Conservation (phyloP, 805 yeast genomes). For the Candida maesae region DNA sequence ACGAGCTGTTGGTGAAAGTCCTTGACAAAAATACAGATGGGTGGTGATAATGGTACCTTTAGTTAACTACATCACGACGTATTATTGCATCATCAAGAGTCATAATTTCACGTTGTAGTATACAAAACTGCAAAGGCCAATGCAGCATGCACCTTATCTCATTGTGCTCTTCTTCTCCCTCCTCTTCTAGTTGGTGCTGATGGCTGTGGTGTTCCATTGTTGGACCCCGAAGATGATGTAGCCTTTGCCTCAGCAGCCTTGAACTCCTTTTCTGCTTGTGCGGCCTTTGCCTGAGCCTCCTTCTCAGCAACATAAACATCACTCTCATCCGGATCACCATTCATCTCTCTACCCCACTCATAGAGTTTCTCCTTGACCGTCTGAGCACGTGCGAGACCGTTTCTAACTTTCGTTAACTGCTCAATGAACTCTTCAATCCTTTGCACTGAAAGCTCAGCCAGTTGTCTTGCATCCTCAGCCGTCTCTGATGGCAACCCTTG, state of each 20-base stretch:
- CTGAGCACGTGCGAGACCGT: constrained; percentile 75
- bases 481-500: constrained; percentile 49
- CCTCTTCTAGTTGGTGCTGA: constrained; percentile 18
- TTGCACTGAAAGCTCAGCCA: constrained; percentile 75
- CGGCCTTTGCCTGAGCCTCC: constrained; percentile 23
- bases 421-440: constrained; percentile 83
- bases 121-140: too few species aligned
- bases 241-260: constrained; percentile 12
- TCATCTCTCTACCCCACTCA: constrained; percentile 85
- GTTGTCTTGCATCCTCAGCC: constrained; percentile 68
- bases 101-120: neutral
- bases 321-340: constrained; percentile 54
- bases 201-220: constrained; percentile 17
- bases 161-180: constrained; percentile 19
- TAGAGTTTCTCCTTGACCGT: constrained; percentile 64
- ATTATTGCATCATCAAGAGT: neutral
- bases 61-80: neutral
- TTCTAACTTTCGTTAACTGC: constrained; percentile 68
- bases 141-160: too few species aligned
- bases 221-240: constrained; percentile 5
- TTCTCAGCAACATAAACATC: constrained; percentile 34
- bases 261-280: constrained; percentile 19
- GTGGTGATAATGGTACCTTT: constrained; percentile 26
- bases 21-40: constrained; percentile 33
- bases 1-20: constrained; percentile 36